Base-by-base conservation (phyloP, 345 rosid genomes). In the Jatropha curcas region DNA sequence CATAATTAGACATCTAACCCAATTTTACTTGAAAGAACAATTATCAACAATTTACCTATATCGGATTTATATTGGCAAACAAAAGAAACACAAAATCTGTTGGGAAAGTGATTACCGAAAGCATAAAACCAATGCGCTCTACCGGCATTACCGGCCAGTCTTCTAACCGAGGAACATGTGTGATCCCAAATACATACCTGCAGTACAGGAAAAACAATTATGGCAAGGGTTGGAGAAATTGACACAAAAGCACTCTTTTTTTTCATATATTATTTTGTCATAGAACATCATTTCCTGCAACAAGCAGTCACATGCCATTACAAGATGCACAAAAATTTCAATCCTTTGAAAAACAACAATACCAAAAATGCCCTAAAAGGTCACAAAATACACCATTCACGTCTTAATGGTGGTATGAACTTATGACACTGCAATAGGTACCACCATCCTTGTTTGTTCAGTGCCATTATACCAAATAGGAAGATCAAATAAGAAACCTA, bases 131-230 rank as follows among this genome's bases (percentile, higher is more conserved):
- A 50, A 91, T 83, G 73, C 72, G 92, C 73, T 93, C 98, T 35
- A 86, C 95, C 0, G 97, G 97, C 98, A 91, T 91, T 69, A 89
- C 95, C 1, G 97, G 97, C 98, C 97, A 93, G 77, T 93, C 97
- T 86, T 93, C 97, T 80, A 93, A 80, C 71, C 98, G 85, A 55
- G 98, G 97, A 33, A 93, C 91, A 74, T 89, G 97, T 20, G 88
- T 93, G 74, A 91, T 79, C 70, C 98, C 98, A 86, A 93, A 93
- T 28, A 93, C 90, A 56, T 93, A 93, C 98, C 98, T 93, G 81
- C 62, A 31, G 71, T 39, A 2, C n/a, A 37, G 59, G 16, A 39
- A 27, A n/a, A 35, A 9, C 30, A 30, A 56, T 35, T 4, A 56
- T 56, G 20, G 63, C 8, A 16, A 20, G 33, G 13, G 25, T n/a